Evolutionary conservation across 495 filamentous ascomycete genomes (phyloP).

Genomic region (Halenospora varia): DNA sequence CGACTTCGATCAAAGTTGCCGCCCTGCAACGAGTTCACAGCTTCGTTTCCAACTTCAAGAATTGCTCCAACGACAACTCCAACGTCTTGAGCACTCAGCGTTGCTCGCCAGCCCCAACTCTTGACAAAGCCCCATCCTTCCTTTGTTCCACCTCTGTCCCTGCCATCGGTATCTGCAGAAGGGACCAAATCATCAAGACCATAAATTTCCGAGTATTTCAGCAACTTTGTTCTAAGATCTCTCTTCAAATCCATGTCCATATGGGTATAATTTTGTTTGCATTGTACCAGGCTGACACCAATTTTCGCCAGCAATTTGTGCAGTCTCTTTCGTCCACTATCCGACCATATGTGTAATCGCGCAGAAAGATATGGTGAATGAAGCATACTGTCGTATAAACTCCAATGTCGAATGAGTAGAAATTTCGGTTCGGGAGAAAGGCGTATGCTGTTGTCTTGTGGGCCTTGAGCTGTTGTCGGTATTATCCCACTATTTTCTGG

Average conservation of each 20-base stretch:
- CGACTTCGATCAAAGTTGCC: constrained; percentile 30
- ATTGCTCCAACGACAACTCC: constrained; percentile 86
- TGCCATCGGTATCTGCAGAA: constrained; percentile 53
- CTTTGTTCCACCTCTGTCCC: constrained; percentile 49
- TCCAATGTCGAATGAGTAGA: constrained; percentile 92
- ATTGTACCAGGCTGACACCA: constrained; percentile 91
- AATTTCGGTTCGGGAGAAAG: constrained; percentile 93
- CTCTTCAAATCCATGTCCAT: constrained; percentile 98
- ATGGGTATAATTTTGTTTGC: constrained; percentile 91
- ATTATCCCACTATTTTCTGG: constrained; percentile 70
- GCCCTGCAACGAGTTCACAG: constrained; percentile 23
- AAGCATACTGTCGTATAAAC: constrained; percentile 95
- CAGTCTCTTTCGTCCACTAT: constrained; percentile 80
- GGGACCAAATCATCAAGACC: constrained; percentile 91
- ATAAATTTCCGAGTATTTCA: constrained; percentile 87
- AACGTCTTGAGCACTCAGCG: constrained; percentile 85
- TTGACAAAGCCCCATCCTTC: constrained; percentile 96
- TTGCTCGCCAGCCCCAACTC: constrained; percentile 97
- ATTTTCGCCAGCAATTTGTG: constrained; percentile 97
- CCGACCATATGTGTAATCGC: constrained; percentile 90
- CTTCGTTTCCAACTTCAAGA: constrained; percentile 76
- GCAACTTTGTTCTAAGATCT: constrained; percentile 74
- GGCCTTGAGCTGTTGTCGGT: constrained; percentile 79
- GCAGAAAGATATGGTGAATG: constrained; percentile 96
- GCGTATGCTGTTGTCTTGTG: constrained; percentile 88